Evolutionary conservation across 176 grass and related monocot genomes (phyloP).

Genomic region (Eragrostis nindensis): DNA sequence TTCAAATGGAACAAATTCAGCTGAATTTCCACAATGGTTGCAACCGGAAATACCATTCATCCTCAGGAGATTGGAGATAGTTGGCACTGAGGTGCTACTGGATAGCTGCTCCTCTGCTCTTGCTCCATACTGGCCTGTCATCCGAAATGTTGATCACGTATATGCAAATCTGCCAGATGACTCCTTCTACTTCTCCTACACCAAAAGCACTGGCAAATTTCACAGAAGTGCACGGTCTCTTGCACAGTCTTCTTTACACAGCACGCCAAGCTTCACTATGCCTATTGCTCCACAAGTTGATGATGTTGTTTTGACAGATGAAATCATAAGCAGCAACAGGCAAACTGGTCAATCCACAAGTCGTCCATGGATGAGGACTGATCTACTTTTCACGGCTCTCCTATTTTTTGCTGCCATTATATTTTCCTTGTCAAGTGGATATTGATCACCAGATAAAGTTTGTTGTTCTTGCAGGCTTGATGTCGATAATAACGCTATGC

Average conservation of each 20-base stretch:
- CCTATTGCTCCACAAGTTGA: conserved; percentile 17
- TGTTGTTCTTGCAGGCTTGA: background rate
- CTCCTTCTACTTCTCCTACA: conserved; percentile 52
- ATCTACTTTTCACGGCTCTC: conserved; percentile 40
- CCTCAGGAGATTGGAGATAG: conserved; percentile 50
- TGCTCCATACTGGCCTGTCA: conserved; percentile 33
- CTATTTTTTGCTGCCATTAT: conserved; percentile 42
- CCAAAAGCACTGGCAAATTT: conserved; percentile 38
- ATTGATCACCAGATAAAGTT: background rate
- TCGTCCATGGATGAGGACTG: conserved; percentile 33
- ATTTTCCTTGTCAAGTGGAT: conserved; percentile 37
- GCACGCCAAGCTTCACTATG: conserved; percentile 40
- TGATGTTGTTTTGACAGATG: background rate
- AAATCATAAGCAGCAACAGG: background rate
- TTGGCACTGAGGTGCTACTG: conserved; percentile 46
- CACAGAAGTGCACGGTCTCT: conserved; percentile 28
- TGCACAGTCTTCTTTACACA: conserved; percentile 33
- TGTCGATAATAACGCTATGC: too few species aligned
- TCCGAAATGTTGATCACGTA: conserved; percentile 52
- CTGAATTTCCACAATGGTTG: conserved; percentile 48
- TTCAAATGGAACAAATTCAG: conserved; percentile 33
- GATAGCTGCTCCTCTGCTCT: conserved; percentile 47
- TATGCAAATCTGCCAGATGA: conserved; percentile 39
- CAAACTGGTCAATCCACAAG: conserved; percentile 13
- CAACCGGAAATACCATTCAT: conserved; percentile 27